Conservation (phyloP, 495 filamentous ascomycete genomes). For the Darksidea phi region DNA sequence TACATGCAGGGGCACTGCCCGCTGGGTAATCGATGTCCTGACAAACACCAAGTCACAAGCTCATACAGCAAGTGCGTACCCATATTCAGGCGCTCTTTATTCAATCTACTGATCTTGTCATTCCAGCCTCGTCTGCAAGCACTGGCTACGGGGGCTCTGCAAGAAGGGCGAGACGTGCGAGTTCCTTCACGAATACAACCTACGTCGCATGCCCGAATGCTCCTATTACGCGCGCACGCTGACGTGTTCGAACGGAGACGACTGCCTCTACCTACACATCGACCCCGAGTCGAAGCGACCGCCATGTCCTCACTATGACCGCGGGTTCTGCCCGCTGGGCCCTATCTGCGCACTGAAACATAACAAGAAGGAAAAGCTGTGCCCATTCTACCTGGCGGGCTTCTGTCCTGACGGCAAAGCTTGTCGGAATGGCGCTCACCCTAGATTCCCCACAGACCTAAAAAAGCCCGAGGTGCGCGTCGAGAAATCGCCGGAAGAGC, state of each 20-base stretch:
- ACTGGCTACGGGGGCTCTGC: conserved; percentile 95
- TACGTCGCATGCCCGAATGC: conserved; percentile 96
- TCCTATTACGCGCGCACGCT: conserved; percentile 72
- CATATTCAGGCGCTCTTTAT: not conserved
- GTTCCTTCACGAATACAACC: conserved; percentile 97
- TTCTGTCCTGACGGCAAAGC: conserved; percentile 85
- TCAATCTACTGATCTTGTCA: conserved; percentile 12
- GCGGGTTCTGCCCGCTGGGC: conserved; percentile 91
- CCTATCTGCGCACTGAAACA: conserved; percentile 84
- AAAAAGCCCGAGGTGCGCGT: conserved; percentile 67
- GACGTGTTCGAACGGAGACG: conserved; percentile 93
- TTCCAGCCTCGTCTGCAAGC: conserved; percentile 83
- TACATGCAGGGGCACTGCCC: conserved; percentile 79
- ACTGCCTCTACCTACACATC: conserved; percentile 94
- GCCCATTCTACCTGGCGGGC: conserved; percentile 84
- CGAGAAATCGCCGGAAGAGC: conserved; percentile 58
- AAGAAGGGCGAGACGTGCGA: conserved; percentile 96
- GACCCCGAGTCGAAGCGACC: conserved; percentile 71
- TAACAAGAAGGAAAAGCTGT: conserved; percentile 66
- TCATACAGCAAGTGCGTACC: conserved; percentile 42
- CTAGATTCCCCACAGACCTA: conserved; percentile 69
- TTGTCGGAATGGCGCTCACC: conserved; percentile 78
- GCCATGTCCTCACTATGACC: conserved; percentile 89
- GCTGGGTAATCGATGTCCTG: conserved; percentile 69
- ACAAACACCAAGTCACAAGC: conserved; percentile 45